Evolutionary conservation across 2,329 filamentous ascomycete species (phyloP).

Genomic region (Bimuria novae-zelandiae): DNA sequence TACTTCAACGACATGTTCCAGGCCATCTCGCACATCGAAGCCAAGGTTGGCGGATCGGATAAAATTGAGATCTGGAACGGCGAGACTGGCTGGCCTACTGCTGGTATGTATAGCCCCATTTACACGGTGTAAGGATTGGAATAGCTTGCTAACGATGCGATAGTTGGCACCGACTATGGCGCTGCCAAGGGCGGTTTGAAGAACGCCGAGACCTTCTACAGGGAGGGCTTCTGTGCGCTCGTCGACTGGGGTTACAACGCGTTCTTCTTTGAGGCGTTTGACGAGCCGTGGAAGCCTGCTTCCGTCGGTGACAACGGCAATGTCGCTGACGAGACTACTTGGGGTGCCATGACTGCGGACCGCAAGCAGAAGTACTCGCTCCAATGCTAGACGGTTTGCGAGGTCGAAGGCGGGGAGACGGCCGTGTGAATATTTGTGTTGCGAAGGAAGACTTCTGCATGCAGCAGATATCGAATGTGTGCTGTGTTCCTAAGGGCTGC

Average conservation of each 20-base stretch:
- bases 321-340: constrained; percentile 67
- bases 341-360: constrained; percentile 69
- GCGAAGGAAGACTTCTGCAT: not conserved
- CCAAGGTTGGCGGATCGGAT: constrained; percentile 57
- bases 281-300: constrained; percentile 72
- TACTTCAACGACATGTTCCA: constrained; percentile 71
- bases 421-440: not conserved
- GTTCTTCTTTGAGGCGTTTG: constrained; percentile 76
- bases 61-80: constrained; percentile 68
- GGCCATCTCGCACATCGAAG: constrained; percentile 66
- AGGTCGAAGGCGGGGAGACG: not conserved
- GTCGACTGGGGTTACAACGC: constrained; percentile 69
- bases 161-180: constrained; percentile 65
- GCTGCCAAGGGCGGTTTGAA: constrained; percentile 62
- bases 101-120: constrained; percentile 47
- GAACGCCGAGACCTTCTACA: constrained; percentile 65
- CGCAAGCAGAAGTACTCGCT: constrained; percentile 62
- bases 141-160: constrained; percentile 22
- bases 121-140: too few species aligned
- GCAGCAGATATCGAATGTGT: not conserved
- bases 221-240: constrained; percentile 66
- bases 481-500: not conserved
- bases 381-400: constrained; percentile 43
- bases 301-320: constrained; percentile 66
- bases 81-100: constrained; percentile 70